Base-by-base conservation (phyloP, 2,329 filamentous ascomycete genomes). In the Exophiala alcalophila region DNA sequence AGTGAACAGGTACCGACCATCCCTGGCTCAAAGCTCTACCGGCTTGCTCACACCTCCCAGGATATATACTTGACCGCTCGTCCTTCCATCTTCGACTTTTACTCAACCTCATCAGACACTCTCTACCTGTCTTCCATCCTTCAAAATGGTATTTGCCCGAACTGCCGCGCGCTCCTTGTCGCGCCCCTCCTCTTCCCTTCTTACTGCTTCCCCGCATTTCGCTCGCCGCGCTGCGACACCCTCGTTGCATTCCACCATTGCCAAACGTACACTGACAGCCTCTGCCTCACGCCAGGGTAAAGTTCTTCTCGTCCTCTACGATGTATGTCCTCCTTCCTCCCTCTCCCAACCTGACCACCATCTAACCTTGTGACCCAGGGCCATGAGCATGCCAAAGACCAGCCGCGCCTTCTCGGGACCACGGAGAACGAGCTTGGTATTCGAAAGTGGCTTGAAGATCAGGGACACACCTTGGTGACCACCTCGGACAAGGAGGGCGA, bases 371-470 rank as follows among this genome's bases (percentile, higher is more conserved):
- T 35, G 16, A 38, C 32, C 32, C 48, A 82, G 79, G 80, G 89
- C 67, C 78, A 81, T 65, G 74, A 88, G 73, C 88, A 95, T 75
- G 89, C 90, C 72, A 73, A 85, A 70, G 78, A 96, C 64, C 88
- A 94, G 66, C 89, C 90, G 54, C 80, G 79, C 61, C 79, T 98
- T 59, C 81, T 96, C 61, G 92, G 92, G 62, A 95, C 92, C 53
- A 96, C 89, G 34, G 88, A 98, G 78, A 97, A 97, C 70, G 92
- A 98, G 78, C 87, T 98, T 51, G 92, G 92, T 59, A 76, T 98
- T 65, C 82, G 92, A 65, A 90, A 94, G 72, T 98, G 92, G 91
- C 83, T 98, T 59, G 92, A 97, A 77, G 86, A 91, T 51, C 84
- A 94, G 68, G 92, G 92, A 61, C 92, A 98, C 80, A 94, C 87